Evolutionary conservation across 1,284 basidiomycete genomes (phyloP).

Genomic region (Cutaneotrichosporon cutaneum): DNA sequence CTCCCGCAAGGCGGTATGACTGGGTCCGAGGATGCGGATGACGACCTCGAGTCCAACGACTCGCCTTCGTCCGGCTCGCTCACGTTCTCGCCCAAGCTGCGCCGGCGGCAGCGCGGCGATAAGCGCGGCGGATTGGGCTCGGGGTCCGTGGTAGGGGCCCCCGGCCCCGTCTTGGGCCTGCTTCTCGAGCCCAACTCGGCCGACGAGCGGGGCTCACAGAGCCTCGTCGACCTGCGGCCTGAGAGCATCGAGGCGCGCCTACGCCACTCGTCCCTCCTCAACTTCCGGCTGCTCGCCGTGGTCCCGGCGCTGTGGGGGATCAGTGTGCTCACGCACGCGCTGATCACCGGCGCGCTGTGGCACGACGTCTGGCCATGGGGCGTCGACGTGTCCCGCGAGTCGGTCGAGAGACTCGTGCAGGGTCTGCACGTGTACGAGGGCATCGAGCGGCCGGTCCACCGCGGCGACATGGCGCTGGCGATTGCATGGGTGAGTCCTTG

Average conservation of each 20-base stretch:
- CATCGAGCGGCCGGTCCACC: slow-evolving; percentile 26
- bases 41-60: slow-evolving; percentile 38
- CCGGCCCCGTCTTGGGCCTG: slow-evolving; percentile 9
- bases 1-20: slow-evolving; percentile 29
- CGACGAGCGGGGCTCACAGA: slow-evolving; percentile 14
- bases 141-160: background rate
- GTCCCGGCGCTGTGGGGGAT: slow-evolving; percentile 46
- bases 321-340: slow-evolving; percentile 35
- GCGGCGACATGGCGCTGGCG: slow-evolving; percentile 43
- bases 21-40: slow-evolving; percentile 47
- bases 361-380: slow-evolving; percentile 50
- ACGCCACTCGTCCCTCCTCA: slow-evolving; percentile 34
- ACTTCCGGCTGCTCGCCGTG: slow-evolving; percentile 41
- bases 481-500: slow-evolving; percentile 43
- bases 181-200: slow-evolving; percentile 19
- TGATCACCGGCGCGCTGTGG: slow-evolving; percentile 38
- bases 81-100: slow-evolving; percentile 39
- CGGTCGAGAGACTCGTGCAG: slow-evolving; percentile 40
- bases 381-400: slow-evolving; percentile 42
- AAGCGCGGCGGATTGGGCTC: background rate
- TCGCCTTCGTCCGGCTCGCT: slow-evolving; percentile 43
- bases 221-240: slow-evolving; percentile 14
- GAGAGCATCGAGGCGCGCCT: slow-evolving; percentile 35
- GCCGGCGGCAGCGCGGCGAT: slow-evolving; percentile 6
- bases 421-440: slow-evolving; percentile 29